Evolutionary conservation across 2,329 filamentous ascomycete species (phyloP).

Genomic region (Aspergillus sergii): DNA sequence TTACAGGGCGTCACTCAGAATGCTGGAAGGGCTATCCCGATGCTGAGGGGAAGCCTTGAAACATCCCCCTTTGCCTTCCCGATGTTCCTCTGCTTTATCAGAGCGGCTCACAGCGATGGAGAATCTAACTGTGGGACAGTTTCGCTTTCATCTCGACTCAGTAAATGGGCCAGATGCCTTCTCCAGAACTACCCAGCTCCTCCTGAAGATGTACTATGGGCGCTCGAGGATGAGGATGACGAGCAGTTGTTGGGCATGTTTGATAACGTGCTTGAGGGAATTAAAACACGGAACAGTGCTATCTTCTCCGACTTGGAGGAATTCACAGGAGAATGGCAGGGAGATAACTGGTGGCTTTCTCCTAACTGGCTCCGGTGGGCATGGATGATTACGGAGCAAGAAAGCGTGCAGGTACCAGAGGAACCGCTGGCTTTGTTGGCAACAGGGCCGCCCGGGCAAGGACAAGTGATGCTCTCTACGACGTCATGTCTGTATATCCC

Average conservation of each 20-base stretch:
- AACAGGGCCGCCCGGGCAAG: conserved; percentile 15
- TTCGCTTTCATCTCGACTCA: conserved; percentile 36
- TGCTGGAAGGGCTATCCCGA: conserved; percentile 22
- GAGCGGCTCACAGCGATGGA: conserved; percentile 25
- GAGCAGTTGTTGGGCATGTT: conserved; percentile 25
- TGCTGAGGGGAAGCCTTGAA: conserved; percentile 22
- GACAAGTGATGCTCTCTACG: conserved; percentile 30
- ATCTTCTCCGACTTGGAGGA: conserved; percentile 19
- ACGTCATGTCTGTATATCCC: conserved; percentile 42
- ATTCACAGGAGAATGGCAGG: conserved; percentile 24
- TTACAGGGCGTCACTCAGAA: conserved; percentile 26
- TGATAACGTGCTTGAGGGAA: conserved; percentile 26
- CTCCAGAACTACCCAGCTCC: conserved; percentile 37
- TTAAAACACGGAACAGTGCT: conserved; percentile 14
- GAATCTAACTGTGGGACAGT: conserved; percentile 14
- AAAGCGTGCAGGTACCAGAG: conserved; percentile 39
- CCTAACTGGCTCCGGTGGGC: conserved; percentile 46
- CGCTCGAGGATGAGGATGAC: conserved; percentile 31
- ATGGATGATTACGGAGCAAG: conserved; percentile 45
- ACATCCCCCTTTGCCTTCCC: conserved; percentile 32
- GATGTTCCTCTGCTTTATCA: conserved; percentile 38
- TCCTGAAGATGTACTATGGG: conserved; percentile 34
- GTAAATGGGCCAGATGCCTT: conserved; percentile 39
- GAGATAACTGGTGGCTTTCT: conserved; percentile 40
- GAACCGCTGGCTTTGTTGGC: conserved; percentile 37